These are phyloP conservation scores for Kockiozyma suomiensis DNA, from an alignment of 805 yeast species.

Conservation along the genomic window DNA sequence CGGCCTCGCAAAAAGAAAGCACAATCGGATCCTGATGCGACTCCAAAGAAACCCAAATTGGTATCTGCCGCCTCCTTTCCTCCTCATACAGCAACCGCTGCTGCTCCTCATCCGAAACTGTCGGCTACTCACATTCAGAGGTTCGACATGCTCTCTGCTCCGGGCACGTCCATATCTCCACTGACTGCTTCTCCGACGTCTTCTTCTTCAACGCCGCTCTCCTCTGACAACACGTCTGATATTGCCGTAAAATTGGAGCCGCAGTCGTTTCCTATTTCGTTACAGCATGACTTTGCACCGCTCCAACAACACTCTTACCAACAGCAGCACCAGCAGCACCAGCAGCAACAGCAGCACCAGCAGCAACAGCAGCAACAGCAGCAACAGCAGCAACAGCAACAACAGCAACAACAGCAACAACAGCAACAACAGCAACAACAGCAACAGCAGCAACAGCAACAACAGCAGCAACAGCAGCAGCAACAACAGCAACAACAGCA, in stretches of 20 bases:
- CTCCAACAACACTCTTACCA: neutral
- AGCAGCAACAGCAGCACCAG: neutral
- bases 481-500: neutral
- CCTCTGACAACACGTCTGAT: neutral
- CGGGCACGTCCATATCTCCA: neutral
- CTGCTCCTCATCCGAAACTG: neutral
- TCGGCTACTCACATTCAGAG: neutral
- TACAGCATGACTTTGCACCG: neutral
- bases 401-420: conserved; percentile 3
- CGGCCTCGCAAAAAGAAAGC: conserved; percentile 25
- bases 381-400: neutral
- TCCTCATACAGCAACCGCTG: neutral
- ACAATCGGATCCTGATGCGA: neutral
- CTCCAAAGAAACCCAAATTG: conserved; percentile 5
- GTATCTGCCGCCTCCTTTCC: neutral
- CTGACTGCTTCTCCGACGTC: neutral
- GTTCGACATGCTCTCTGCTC: neutral
- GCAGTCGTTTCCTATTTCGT: neutral
- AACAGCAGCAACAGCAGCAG: conserved; percentile 1
- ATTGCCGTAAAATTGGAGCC: neutral
- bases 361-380: neutral
- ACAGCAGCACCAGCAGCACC: neutral
- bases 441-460: conserved; percentile 1
- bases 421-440: conserved; percentile 3
- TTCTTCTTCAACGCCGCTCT: neutral